Evolutionary conservation across 192 early-diverging fungal species (phyloP).

Genomic region (Chytriomyces sp.): DNA sequence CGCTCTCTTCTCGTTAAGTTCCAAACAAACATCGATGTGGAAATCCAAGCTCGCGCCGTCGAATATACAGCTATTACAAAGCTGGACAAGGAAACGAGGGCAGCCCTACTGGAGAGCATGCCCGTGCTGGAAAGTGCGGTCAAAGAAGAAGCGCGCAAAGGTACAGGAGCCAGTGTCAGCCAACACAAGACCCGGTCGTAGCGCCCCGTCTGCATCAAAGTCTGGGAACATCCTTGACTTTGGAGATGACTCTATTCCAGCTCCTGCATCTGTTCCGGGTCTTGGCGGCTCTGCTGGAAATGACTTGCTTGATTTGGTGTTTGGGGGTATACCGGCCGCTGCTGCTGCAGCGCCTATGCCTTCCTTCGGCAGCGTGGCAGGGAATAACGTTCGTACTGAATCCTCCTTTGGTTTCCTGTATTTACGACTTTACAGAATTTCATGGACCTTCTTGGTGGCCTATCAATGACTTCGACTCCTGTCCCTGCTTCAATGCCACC

Average conservation of each 20-base stretch:
- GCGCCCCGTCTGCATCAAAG: background rate
- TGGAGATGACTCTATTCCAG: conserved; percentile 32
- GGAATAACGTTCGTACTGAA: conserved; percentile 33
- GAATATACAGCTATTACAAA: conserved; percentile 82
- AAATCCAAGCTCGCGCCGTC: conserved; percentile 93
- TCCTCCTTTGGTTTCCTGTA: conserved; percentile 32
- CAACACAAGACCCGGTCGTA: background rate
- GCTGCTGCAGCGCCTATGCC: conserved; percentile 5
- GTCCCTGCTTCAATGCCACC: background rate
- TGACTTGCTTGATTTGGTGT: conserved; percentile 47
- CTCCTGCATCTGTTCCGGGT: background rate
- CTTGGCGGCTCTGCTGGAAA: conserved; percentile 17
- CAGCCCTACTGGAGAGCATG: conserved; percentile 81
- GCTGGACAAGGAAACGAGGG: conserved; percentile 57
- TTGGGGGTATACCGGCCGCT: conserved; percentile 32
- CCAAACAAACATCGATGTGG: conserved; percentile 76
- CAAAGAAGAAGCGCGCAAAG: conserved; percentile 54
- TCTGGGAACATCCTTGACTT: conserved; percentile 36
- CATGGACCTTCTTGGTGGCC: conserved; percentile 59
- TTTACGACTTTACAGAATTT: conserved; percentile 47
- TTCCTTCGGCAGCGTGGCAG: conserved; percentile 15
- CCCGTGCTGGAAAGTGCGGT: conserved; percentile 72
- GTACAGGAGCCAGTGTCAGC: conserved; percentile 37
- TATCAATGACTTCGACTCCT: conserved; percentile 38
- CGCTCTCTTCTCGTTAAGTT: conserved; percentile 64